Percentiles rank a stretch among this genome's conserved stretches.
phyloP scores from a whole-genome alignment of 23 red algal species.

The Gracilaria domingensis region DNA sequence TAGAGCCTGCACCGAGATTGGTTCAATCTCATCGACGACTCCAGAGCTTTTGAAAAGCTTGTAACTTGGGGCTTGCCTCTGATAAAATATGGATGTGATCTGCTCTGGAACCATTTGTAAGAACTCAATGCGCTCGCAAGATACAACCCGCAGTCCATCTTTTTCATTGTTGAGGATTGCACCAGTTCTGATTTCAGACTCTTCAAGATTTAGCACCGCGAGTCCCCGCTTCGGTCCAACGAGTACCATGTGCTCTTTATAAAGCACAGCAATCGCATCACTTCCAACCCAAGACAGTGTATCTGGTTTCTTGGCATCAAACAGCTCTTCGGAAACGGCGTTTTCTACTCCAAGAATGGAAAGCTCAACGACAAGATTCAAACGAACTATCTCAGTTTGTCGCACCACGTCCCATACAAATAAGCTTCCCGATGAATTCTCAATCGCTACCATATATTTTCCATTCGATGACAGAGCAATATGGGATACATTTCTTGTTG shows the following conservation, averaged over 20 bases:
- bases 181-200: slow-evolving; percentile 14
- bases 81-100: slow-evolving; percentile 35
- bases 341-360: slow-evolving; percentile 47
- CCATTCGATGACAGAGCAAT: slow-evolving; percentile 39
- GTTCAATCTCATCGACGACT: neutral
- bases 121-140: slow-evolving; percentile 29
- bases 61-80: slow-evolving; percentile 56
- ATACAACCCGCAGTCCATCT: slow-evolving; percentile 69
- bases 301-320: slow-evolving; percentile 51
- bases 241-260: slow-evolving; percentile 60
- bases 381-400: slow-evolving; percentile 36
- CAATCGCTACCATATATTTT: slow-evolving; percentile 43
- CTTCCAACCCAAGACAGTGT: slow-evolving; percentile 64
- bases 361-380: slow-evolving; percentile 60
- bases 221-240: slow-evolving; percentile 66
- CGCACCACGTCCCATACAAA: slow-evolving; percentile 36
- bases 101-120: slow-evolving; percentile 72
- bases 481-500: slow-evolving; percentile 31
- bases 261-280: slow-evolving; percentile 63
- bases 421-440: slow-evolving; percentile 29
- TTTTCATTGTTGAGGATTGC: slow-evolving; percentile 52
- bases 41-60: slow-evolving; percentile 59
- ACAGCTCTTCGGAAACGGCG: slow-evolving; percentile 28
- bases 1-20: slow-evolving; percentile 30
- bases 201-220: slow-evolving; percentile 47